Conservation (phyloP, 2,329 filamentous ascomycete genomes). For the Sarocladium brachiariae region DNA sequence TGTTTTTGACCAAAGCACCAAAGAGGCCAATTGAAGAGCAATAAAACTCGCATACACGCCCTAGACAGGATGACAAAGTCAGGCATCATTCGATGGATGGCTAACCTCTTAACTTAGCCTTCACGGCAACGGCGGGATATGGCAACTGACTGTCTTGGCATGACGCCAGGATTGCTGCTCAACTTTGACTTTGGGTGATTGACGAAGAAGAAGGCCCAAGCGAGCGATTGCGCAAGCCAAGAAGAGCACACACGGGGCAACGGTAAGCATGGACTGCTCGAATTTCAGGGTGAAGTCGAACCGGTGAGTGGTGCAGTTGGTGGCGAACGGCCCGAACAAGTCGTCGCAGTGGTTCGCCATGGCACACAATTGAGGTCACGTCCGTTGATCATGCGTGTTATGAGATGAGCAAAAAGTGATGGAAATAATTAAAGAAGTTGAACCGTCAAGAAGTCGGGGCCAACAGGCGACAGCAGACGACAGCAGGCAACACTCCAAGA, state of each 20-base stretch:
- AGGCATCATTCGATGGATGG: background rate
- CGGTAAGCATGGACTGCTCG: background rate
- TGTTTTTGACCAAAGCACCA: background rate
- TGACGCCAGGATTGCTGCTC: background rate
- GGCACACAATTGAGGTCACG: background rate
- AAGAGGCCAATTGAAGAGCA: background rate
- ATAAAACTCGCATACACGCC: background rate
- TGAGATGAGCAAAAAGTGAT: background rate
- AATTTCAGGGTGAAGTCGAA: background rate
- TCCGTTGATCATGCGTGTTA: background rate
- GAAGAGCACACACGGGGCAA: background rate
- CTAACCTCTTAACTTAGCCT: background rate
- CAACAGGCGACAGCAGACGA: no score
- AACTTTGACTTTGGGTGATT: background rate
- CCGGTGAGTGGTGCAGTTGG: background rate
- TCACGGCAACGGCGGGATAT: background rate
- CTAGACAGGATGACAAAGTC: background rate
- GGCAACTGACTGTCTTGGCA: background rate
- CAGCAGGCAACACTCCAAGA: no score
- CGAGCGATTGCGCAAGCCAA: background rate
- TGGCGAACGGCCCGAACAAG: background rate
- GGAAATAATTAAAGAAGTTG: background rate
- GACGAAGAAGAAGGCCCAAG: background rate
- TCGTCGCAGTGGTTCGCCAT: background rate
- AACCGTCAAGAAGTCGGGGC: no score